phyloP scores from a whole-genome alignment of 768 basidiomycete species.

The Tulasnella sp. region DNA sequence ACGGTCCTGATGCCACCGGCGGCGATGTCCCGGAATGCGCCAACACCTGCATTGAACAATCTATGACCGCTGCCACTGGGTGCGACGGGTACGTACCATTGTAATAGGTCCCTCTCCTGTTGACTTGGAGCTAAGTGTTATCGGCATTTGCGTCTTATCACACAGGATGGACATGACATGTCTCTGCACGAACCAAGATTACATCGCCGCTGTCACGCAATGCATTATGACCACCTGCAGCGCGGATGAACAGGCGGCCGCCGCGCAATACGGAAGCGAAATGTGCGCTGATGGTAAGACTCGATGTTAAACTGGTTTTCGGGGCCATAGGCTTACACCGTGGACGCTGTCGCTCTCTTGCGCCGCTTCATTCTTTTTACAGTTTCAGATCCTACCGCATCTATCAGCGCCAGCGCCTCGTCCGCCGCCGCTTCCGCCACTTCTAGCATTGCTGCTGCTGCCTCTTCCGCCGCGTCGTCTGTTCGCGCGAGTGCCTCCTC shows the following conservation, averaged over 20 bases:
- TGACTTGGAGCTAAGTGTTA: too few species aligned
- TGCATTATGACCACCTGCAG: neutral
- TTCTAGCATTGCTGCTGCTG: neutral
- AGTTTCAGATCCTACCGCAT: neutral
- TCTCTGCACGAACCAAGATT: neutral
- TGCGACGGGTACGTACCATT: too few species aligned
- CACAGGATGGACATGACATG: neutral
- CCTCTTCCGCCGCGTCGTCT: neutral
- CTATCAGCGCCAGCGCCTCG: slow-evolving; percentile 12
- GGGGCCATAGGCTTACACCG: neutral
- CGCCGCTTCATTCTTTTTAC: neutral
- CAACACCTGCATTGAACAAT: too few species aligned
- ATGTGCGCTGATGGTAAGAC: neutral
- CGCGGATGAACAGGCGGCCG: neutral
- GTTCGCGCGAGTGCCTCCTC: neutral
- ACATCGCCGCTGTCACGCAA: neutral
- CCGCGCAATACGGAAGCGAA: neutral
- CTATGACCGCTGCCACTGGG: too few species aligned
- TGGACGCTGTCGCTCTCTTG: neutral
- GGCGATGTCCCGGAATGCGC: too few species aligned
- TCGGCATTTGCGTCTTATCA: too few species aligned
- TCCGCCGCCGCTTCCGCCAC: slow-evolving; percentile 1
- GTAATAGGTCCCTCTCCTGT: too few species aligned
- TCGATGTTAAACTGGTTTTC: too few species aligned
- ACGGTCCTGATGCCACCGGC: neutral